phyloP scores from a whole-genome alignment of 768 basidiomycete species.

The Tulasnella sp. region DNA sequence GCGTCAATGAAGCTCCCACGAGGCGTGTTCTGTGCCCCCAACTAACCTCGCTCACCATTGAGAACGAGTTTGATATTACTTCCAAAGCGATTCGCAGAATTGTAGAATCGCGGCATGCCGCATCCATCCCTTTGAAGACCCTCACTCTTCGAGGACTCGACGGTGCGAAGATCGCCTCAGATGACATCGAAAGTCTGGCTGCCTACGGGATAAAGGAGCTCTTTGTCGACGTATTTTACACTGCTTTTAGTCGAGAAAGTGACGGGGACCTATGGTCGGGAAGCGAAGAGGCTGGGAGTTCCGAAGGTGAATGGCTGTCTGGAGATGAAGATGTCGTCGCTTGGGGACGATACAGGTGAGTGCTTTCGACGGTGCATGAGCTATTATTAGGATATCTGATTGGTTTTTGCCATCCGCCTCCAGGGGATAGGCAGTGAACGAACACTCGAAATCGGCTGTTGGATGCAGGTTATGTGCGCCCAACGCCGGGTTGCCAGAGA shows the following conservation, averaged over 20 bases:
- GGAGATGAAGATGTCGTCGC: neutral
- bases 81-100: neutral
- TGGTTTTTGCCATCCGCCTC: neutral
- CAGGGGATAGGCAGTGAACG: too few relatives aligned
- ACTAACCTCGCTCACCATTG: neutral
- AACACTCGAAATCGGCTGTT: too few relatives aligned
- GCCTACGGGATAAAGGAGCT: neutral
- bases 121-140: neutral
- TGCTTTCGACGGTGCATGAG: neutral
- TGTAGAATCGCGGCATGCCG: neutral
- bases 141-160: neutral
- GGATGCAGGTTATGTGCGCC: too few relatives aligned
- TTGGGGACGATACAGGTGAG: neutral
- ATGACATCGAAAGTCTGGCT: neutral
- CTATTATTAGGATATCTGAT: neutral
- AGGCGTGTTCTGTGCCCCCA: neutral
- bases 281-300: neutral
- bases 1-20: neutral
- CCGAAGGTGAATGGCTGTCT: neutral
- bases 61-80: neutral
- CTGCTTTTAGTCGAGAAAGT: neutral
- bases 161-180: neutral
- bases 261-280: neutral
- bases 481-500: too few relatives aligned
- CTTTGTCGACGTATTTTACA: neutral